Percentiles rank a stretch among this genome's conserved stretches.
Conservation (phyloP, 2,329 filamentous ascomycete genomes). For the Cladophialophora psammophila region DNA sequence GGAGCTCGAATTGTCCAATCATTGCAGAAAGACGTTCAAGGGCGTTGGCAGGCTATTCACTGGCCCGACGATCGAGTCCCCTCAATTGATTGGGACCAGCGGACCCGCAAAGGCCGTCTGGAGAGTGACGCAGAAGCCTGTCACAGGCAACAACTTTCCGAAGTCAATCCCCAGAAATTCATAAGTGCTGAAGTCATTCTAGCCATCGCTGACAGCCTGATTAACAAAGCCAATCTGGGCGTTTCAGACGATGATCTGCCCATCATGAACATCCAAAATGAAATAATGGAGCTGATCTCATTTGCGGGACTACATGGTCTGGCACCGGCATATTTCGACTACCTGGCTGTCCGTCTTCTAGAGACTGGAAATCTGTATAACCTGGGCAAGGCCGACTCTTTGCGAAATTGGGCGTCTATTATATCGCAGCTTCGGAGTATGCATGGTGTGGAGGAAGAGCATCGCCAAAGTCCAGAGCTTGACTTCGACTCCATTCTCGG, state of each 20-base stretch:
- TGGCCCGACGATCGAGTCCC: conserved; percentile 43
- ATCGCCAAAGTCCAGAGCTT: conserved; percentile 12
- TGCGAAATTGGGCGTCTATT: conserved; percentile 42
- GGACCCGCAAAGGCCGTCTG: conserved; percentile 26
- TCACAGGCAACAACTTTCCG: conserved; percentile 43
- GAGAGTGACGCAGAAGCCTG: conserved; percentile 34
- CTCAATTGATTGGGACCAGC: conserved; percentile 33
- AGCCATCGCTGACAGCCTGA: conserved; percentile 61
- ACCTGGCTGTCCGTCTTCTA: conserved; percentile 57
- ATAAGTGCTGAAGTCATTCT: conserved; percentile 66
- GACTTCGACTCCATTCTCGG: conserved; percentile 30
- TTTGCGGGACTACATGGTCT: conserved; percentile 46
- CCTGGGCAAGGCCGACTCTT: conserved; percentile 53
- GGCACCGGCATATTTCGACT: conserved; percentile 45
- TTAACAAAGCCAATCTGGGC: conserved; percentile 54
- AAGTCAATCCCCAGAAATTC: conserved; percentile 54
- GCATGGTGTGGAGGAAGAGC: conserved; percentile 3
- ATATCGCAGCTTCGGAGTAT: conserved; percentile 21
- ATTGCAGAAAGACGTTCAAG: conserved; percentile 42
- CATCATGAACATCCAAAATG: conserved; percentile 7
- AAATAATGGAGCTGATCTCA: conserved; percentile 52
- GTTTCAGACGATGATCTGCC: conserved; percentile 28
- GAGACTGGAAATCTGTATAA: conserved; percentile 58
- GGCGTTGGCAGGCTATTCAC: conserved; percentile 52
- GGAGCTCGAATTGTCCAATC: conserved; percentile 50